Percentiles rank a stretch among this genome's conserved stretches.
Evolutionary conservation across 2,329 filamentous ascomycete species (phyloP).

Genomic region (Fusarium sp.): DNA sequence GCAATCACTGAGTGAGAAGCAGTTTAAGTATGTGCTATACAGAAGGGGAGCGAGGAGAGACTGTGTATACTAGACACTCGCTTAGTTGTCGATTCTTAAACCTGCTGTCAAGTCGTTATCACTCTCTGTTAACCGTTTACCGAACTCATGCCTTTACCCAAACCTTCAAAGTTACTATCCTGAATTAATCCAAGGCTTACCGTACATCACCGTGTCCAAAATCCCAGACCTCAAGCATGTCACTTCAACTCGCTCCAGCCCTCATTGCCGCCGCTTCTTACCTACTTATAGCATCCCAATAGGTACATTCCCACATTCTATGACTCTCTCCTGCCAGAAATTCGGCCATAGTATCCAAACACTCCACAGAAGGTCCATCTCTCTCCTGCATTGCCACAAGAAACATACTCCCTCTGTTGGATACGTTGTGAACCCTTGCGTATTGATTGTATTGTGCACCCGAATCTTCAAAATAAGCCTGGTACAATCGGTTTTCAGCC

Average conservation of each 20-base stretch:
- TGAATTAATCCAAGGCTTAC: no score
- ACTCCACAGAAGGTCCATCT: constrained; percentile 1
- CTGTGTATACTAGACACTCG: not conserved
- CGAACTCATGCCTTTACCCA: no score
- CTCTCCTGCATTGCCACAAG: not conserved
- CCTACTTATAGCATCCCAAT: constrained; percentile 26
- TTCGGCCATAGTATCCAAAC: constrained; percentile 15
- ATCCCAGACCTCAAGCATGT: no score
- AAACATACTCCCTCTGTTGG: not conserved
- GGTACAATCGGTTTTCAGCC: not conserved
- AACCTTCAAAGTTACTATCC: no score
- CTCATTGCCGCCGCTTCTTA: not conserved
- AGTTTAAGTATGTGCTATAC: no score
- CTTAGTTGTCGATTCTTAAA: not conserved
- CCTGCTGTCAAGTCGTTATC: no score
- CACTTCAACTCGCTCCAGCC: no score
- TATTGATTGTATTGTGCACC: no score
- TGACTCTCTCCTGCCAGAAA: not conserved
- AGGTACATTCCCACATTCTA: constrained; percentile 24
- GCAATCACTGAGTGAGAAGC: constrained; percentile 50
- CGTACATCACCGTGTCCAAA: no score
- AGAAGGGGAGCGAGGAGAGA: no score
- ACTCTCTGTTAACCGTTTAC: no score
- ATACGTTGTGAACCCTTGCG: not conserved
- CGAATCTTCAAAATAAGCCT: not conserved